Base-by-base conservation (phyloP, 208 protist genomes). In the Endotrypanum monterogeii region DNA sequence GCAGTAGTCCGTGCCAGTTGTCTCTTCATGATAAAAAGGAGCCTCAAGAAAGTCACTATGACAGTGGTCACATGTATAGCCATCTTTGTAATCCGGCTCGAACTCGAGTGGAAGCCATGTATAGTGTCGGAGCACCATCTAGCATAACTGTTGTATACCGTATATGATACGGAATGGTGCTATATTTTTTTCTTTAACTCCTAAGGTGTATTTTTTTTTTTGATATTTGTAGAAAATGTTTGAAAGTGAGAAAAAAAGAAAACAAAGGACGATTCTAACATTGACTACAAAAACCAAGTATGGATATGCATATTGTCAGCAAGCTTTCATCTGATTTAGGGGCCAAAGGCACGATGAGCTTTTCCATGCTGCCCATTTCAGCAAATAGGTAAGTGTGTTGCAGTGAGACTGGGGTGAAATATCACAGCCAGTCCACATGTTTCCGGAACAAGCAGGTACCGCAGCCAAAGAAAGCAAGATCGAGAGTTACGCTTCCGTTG, bases 11-110 rank as follows among this genome's bases (percentile, higher is more conserved):
- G 71, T 78, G 0, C 79, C 78, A 46, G 73, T 78, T 8, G 67
- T 23, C 18, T 82, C 66, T 57, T 78, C 75, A 44, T 89, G 82
- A 74, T 82, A 89, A 25, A 86, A 74, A 30, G 81, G 79, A 1
- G 73, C 82, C 12, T 74, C 50, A 48, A 78, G 50, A 57, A 85
- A 81, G 20, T 83, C 75, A 12, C 71, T 63, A 39, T 67, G 51
- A 32, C 83, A 87, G 16, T 83, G 69, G 30, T 87, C 83, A 41
- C 83, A 87, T 9, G 74, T 82, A 61, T 76, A 89, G 20, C 79
- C 84, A 16, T 83, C 84, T 14, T 72, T 74, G 65, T 85, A 88
- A n/a, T 78, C 74, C 1, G 76, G 75, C 77, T 82, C 74, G 16
- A 79, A 23, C 52, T 78, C 76, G n/a, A 80, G 68, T 56, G 84